These are phyloP conservation scores for Isatis lusitanica DNA, from an alignment of 441 rosid genomes.

Conservation along the genomic window DNA sequence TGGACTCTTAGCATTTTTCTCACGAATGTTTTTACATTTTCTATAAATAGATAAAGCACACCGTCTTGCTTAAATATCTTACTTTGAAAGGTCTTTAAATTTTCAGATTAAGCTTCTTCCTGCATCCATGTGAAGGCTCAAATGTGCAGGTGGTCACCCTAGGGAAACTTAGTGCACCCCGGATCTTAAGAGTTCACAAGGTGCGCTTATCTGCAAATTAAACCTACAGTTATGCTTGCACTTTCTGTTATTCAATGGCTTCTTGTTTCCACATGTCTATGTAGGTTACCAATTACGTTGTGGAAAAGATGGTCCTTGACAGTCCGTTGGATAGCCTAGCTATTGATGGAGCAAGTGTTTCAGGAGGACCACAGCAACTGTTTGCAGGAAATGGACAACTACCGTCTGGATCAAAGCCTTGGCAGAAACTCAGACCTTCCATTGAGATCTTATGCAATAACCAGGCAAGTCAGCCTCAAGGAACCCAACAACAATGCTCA, in stretches of 20 bases:
- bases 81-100: slow-evolving; percentile 23
- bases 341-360: slow-evolving; percentile 65
- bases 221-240: not conserved
- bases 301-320: slow-evolving; percentile 95
- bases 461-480: slow-evolving; percentile 63
- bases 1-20: slow-evolving; percentile 19
- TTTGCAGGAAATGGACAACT: slow-evolving; percentile 70
- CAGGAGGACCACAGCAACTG: slow-evolving; percentile 71
- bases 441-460: slow-evolving; percentile 96
- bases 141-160: slow-evolving; percentile 80
- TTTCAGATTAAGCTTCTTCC: slow-evolving; percentile 94
- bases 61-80: not conserved
- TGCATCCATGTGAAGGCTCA: slow-evolving; percentile 95
- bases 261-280: slow-evolving; percentile 19
- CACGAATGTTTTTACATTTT: slow-evolving; percentile 10
- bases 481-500: not conserved
- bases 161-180: slow-evolving; percentile 98
- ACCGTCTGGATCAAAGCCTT: slow-evolving; percentile 71
- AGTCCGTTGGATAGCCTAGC: slow-evolving; percentile 64
- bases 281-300: slow-evolving; percentile 96
- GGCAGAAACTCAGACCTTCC: slow-evolving; percentile 87
- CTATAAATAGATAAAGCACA: slow-evolving; percentile 6
- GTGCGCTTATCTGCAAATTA: slow-evolving; percentile 40
- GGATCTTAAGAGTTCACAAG: slow-evolving; percentile 96
- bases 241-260: slow-evolving; percentile 12